phyloP scores from a whole-genome alignment of 768 basidiomycete species.

The Rhodosporidiobolus odoratus region DNA sequence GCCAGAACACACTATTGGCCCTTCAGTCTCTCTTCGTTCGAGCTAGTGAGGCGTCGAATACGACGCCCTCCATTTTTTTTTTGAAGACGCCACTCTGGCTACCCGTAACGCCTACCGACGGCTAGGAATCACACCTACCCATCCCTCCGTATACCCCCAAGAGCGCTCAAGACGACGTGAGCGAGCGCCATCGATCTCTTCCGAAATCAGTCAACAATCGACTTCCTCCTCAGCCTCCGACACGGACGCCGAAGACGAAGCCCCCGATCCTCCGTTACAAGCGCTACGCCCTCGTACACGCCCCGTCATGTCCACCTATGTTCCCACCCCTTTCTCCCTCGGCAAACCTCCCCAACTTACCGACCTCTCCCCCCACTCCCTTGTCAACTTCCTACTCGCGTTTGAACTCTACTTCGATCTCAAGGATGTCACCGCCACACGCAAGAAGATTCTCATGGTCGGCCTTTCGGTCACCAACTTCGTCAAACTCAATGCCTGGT shows the following conservation, averaged over 20 bases:
- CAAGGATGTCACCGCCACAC: neutral
- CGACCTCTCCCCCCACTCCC: neutral
- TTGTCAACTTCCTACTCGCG: neutral
- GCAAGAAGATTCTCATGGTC: neutral
- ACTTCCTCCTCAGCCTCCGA: neutral
- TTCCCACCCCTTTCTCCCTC: neutral
- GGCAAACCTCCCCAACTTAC: neutral
- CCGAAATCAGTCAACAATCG: too few species aligned
- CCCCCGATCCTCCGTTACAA: neutral
- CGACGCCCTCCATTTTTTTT: constrained; percentile 15
- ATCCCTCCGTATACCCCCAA: neutral
- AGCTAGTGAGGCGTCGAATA: neutral
- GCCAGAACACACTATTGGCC: too few species aligned
- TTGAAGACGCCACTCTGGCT: neutral
- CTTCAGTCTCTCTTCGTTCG: too few species aligned
- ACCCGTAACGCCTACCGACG: neutral
- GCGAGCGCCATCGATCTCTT: too few species aligned
- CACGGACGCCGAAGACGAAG: neutral
- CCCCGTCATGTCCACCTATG: neutral
- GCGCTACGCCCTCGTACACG: neutral
- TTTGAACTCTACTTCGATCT: neutral
- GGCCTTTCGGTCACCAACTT: neutral
- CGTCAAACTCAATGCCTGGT: constrained; percentile 1
- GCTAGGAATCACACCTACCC: neutral
- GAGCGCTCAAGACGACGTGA: neutral